A percentile compares a stretch with the other conserved stretches of the same genome.
These are phyloP conservation scores for Rhynchosporium agropyri DNA, from an alignment of 2,329 filamentous ascomycete species.

Conservation along the genomic window DNA sequence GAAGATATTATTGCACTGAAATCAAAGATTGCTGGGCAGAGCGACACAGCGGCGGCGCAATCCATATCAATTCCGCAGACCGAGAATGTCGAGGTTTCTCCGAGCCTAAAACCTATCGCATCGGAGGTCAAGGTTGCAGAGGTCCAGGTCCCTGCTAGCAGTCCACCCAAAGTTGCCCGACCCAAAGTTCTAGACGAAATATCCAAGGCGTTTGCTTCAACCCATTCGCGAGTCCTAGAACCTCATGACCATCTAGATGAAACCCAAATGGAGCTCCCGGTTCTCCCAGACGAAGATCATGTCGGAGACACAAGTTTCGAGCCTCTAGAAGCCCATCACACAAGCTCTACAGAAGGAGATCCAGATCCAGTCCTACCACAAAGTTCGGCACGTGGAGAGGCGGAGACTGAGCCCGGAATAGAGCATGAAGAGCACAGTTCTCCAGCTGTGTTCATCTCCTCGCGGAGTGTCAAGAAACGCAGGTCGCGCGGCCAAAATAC, in stretches of 20 bases:
- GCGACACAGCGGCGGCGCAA: background rate
- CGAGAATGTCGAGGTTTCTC: background rate
- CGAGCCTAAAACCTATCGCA: background rate
- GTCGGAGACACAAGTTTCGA: constrained; percentile 29
- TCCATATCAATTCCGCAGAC: background rate
- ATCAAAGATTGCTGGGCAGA: background rate
- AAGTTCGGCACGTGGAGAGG: background rate
- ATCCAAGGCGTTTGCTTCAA: background rate
- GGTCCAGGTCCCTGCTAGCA: constrained; percentile 15
- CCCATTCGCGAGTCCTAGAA: background rate
- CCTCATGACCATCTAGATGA: background rate
- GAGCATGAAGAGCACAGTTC: constrained; percentile 22
- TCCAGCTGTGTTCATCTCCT: constrained; percentile 35
- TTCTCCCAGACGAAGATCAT: constrained; percentile 7
- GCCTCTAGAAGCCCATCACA: constrained; percentile 27
- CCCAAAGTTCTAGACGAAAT: background rate
- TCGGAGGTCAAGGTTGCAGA: background rate
- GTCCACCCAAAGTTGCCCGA: background rate
- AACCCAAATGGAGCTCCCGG: constrained; percentile 20
- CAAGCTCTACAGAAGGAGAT: constrained; percentile 38
- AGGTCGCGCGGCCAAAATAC: constrained; percentile 25
- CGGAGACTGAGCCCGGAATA: background rate
- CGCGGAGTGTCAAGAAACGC: constrained; percentile 37
- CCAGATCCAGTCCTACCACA: constrained; percentile 20
- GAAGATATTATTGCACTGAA: constrained; percentile 26